Percentiles rank a stretch among this genome's conserved stretches.
phyloP scores from a whole-genome alignment of 108 stramenopile species.

The Aurantiochytrium sp. region DNA sequence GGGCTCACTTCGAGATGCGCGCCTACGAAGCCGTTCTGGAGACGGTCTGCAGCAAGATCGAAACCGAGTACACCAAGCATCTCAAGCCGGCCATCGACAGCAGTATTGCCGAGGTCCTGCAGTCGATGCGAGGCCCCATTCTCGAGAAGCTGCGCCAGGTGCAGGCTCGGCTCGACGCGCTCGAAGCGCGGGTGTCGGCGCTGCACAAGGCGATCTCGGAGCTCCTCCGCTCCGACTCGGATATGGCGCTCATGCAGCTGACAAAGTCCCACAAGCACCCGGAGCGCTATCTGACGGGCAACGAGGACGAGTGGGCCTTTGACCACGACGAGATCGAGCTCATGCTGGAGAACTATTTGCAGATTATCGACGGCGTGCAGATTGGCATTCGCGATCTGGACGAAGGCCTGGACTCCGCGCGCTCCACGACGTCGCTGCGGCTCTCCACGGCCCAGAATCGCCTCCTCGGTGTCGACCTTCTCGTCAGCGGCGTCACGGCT shows the following conservation, averaged over 20 bases:
- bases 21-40: not conserved
- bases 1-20: not conserved
- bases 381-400: not conserved
- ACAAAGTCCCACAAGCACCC: not conserved
- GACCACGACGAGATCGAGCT: slow-evolving; percentile 24
- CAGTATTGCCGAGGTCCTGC: not conserved
- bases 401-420: not conserved
- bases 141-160: slow-evolving; percentile 19
- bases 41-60: not conserved
- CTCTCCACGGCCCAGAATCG: slow-evolving; percentile 4
- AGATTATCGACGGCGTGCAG: not conserved
- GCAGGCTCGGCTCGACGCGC: not conserved
- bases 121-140: slow-evolving; percentile 1
- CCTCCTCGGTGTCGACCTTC: not conserved
- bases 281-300: not conserved
- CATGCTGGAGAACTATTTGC: slow-evolving; percentile 7
- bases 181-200: not conserved
- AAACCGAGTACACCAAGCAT: not conserved
- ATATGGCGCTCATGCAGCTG: slow-evolving; percentile 24
- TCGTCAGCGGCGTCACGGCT: not conserved
- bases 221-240: slow-evolving; percentile 1
- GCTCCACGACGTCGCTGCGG: not conserved
- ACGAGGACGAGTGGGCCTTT: slow-evolving; percentile 12
- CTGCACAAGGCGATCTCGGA: not conserved
- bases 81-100: not conserved